Base-by-base conservation (phyloP, 2,329 filamentous ascomycete genomes). In the Elsinoe fawcettii region DNA sequence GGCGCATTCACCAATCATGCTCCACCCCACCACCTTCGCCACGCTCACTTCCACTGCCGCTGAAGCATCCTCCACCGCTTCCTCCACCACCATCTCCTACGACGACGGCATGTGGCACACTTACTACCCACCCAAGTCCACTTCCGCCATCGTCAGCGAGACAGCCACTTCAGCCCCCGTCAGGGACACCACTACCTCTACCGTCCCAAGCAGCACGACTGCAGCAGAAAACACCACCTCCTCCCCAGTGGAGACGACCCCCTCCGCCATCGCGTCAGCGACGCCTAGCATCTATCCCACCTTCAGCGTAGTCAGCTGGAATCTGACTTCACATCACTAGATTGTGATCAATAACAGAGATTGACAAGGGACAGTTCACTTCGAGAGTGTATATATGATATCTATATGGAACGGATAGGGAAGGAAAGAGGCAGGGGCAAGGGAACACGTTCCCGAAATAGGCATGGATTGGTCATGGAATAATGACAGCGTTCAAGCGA, bases 61-160 rank as follows among this genome's bases (percentile, higher is more conserved):
- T 3, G 34, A 34, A 32, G 18, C 25, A n/a, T 23, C 49, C 12
- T 34, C 34, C 20, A 39, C 20, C 18, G 30, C 59, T 18, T 59
- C 59, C 9, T 20, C 62, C 41, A 57, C 60, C 53, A 72, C 69
- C 60, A 7, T 37, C 49, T 53, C 49, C 3, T 73, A 73, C 53
- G 71, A 73, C 39, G 61, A 71, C 51, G 71, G 71, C 12, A 59
- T 70, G 60, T 73, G 71, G 71, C 69, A 73, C 55, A 73, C 71
- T 5, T 62, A 60, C n/a, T 73, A 73, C 58, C 60, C 61, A 36
- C 23, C 54, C 11, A 46, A 46, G 43, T 4, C 39, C 18, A 25
- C 54, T 8, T 46, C 43, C 6, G 34, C 41, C 14, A 18, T 9
- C 16, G 23, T 25, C 2, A 34, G 5, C 49, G 36, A 32, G 44